Conservation (phyloP, 2,329 filamentous ascomycete genomes). For the Metarhizium anisopliae region DNA sequence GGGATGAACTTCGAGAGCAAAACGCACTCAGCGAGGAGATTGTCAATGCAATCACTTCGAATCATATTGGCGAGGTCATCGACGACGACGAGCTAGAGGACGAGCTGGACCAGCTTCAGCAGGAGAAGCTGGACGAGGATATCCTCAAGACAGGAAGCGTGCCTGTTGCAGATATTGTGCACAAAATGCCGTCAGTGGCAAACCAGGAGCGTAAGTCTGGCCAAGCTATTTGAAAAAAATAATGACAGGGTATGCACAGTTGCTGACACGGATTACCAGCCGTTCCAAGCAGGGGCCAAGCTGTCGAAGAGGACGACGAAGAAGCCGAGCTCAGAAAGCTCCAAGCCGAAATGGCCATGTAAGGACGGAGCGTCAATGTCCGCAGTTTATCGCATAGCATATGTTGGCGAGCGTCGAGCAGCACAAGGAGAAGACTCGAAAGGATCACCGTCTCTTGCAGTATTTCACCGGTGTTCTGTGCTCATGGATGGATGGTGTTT, state of each 20-base stretch:
- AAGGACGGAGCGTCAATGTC: constrained; percentile 13
- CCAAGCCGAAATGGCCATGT: constrained; percentile 97
- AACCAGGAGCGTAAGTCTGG: constrained; percentile 63
- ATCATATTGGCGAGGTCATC: constrained; percentile 55
- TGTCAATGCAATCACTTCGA: constrained; percentile 70
- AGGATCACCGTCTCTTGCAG: neutral
- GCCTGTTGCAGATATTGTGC: constrained; percentile 69
- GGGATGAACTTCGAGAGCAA: constrained; percentile 86
- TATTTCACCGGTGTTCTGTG: constrained; percentile 8
- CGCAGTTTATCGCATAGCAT: constrained; percentile 7
- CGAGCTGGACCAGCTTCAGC: constrained; percentile 79
- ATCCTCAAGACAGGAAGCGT: constrained; percentile 86
- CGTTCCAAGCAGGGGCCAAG: constrained; percentile 28
- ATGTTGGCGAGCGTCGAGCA: constrained; percentile 2
- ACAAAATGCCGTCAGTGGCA: constrained; percentile 65
- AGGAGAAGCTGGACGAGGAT: constrained; percentile 85
- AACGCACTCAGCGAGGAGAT: constrained; percentile 93
- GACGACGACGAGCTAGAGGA: constrained; percentile 83
- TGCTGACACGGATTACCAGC: constrained; percentile 15
- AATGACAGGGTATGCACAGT: neutral
- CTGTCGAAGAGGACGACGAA: constrained; percentile 78
- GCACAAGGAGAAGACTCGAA: neutral
- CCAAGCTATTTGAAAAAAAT: neutral
- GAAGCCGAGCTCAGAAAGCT: constrained; percentile 89
- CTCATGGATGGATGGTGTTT: constrained; percentile 17